Evolutionary conservation across 495 filamentous ascomycete genomes (phyloP).

Genomic region (Letharia lupina): DNA sequence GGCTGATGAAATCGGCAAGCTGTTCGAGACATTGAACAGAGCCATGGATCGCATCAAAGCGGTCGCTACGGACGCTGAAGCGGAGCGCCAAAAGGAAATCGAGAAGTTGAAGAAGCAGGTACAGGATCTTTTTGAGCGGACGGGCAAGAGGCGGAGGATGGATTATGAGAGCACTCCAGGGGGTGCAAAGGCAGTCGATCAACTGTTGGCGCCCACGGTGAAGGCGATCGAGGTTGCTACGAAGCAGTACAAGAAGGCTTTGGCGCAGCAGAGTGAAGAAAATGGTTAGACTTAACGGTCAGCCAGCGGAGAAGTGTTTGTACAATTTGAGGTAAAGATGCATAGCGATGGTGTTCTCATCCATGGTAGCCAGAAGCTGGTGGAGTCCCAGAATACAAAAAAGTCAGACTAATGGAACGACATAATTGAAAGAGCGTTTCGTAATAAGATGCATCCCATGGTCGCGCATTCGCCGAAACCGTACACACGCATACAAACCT

Average conservation of each 20-base stretch:
- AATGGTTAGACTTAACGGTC: not conserved
- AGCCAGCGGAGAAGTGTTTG: not conserved
- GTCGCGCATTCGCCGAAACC: not conserved
- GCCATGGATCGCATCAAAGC: slow-evolving; percentile 73
- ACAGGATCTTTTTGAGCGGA: slow-evolving; percentile 55
- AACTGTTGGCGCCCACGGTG: slow-evolving; percentile 63
- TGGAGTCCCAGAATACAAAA: not conserved
- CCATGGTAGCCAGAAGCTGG: not conserved
- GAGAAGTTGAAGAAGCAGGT: slow-evolving; percentile 57
- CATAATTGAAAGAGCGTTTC: not conserved
- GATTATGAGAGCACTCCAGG: slow-evolving; percentile 59
- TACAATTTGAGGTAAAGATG: not conserved
- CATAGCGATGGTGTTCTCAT: slow-evolving; percentile 6
- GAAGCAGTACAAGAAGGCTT: slow-evolving; percentile 53
- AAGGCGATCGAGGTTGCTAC: slow-evolving; percentile 56
- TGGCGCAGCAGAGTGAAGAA: slow-evolving; percentile 49
- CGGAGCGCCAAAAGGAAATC: slow-evolving; percentile 51
- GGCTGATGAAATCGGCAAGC: slow-evolving; percentile 62
- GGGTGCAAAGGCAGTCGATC: slow-evolving; percentile 64
- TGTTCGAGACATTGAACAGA: slow-evolving; percentile 68
- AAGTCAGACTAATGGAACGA: not conserved
- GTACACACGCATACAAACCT: not conserved
- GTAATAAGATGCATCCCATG: not conserved
- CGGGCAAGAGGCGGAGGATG: slow-evolving; percentile 58
- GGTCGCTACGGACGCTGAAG: slow-evolving; percentile 72